Evolutionary conservation across 2,329 filamentous ascomycete genomes (phyloP).

Genomic region (Botrytis elliptica): DNA sequence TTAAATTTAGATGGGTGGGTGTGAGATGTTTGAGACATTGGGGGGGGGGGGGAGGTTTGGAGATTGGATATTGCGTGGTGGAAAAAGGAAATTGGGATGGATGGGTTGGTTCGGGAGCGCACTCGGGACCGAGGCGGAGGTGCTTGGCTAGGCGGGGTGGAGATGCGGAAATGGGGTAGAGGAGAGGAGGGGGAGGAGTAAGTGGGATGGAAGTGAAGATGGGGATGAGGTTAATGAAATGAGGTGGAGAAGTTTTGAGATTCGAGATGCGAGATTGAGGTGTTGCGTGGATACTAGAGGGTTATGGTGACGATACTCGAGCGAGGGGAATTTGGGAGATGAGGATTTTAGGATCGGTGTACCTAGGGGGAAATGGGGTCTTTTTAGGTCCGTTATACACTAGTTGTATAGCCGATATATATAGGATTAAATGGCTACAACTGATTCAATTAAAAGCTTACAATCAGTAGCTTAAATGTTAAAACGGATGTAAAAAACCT

Average conservation of each 20-base stretch:
- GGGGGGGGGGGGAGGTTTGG: not conserved
- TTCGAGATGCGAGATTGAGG: not conserved
- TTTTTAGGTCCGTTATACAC: no score
- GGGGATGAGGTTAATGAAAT: not conserved
- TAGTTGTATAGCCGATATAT: no score
- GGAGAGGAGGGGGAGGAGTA: not conserved
- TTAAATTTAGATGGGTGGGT: no score
- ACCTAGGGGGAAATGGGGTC: no score
- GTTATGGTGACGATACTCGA: not conserved
- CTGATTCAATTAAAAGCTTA: no score
- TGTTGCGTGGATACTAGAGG: not conserved
- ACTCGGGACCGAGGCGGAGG: not conserved
- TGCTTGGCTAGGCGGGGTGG: not conserved
- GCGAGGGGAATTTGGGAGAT: not conserved
- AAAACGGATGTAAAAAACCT: no score
- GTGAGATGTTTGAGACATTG: not conserved
- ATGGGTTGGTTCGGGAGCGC: not conserved
- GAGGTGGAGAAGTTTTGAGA: not conserved
- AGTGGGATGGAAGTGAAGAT: not conserved
- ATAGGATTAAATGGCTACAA: no score
- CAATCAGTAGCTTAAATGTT: accelerated
- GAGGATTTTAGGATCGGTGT: no score
- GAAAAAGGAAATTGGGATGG: not conserved
- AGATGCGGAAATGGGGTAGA: not conserved
- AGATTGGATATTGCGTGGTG: not conserved